phyloP scores from a whole-genome alignment of 148 eudicot genomes.

The Silene latifolia region DNA sequence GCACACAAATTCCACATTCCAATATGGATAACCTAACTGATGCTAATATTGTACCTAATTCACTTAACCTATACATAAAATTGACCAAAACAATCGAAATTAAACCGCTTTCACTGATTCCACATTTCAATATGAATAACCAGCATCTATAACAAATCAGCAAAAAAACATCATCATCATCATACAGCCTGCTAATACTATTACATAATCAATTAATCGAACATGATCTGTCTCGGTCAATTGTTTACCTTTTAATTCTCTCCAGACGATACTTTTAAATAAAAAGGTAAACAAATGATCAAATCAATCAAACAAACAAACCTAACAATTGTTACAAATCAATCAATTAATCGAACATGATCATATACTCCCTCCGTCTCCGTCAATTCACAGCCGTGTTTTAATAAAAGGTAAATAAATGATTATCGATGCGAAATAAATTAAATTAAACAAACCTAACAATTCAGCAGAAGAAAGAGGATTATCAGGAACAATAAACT shows the following conservation, averaged over 20 bases:
- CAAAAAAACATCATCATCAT: neutral
- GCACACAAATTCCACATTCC: neutral
- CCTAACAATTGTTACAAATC: too few relatives aligned
- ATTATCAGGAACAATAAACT: conserved; percentile 33
- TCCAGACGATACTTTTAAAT: too few relatives aligned
- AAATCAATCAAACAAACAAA: too few relatives aligned
- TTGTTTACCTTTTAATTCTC: too few relatives aligned
- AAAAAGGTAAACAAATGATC: too few relatives aligned
- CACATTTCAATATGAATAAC: neutral
- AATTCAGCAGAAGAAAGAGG: conserved; percentile 33
- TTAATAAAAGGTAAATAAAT: too few relatives aligned
- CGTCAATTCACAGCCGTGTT: too few relatives aligned
- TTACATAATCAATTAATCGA: neutral
- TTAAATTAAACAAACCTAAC: conserved; percentile 38
- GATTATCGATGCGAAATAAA: neutral
- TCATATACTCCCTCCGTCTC: too few relatives aligned
- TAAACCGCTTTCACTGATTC: neutral
- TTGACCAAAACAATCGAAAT: neutral
- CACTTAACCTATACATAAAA: neutral
- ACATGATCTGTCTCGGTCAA: neutral
- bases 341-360: too few relatives aligned
- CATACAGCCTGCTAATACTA: neutral
- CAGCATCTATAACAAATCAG: neutral
- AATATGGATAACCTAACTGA: neutral
- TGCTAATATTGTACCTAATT: neutral